These are phyloP conservation scores for Clavispora santaluciae DNA, from an alignment of 805 yeast species.

Conservation along the genomic window DNA sequence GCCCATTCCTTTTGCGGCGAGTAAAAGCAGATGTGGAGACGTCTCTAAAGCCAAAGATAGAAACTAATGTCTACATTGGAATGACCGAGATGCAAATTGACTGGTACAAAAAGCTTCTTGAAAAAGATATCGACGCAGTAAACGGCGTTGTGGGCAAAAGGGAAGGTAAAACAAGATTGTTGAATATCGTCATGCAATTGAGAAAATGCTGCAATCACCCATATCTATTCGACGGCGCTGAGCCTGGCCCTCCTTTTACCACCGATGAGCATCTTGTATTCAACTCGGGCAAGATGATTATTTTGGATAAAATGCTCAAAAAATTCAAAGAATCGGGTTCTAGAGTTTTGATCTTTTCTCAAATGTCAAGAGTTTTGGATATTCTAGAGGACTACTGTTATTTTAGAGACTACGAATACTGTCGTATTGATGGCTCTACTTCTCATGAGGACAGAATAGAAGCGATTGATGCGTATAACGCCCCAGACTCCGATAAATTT, in stretches of 20 bases:
- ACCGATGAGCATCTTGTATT: conserved; percentile 91
- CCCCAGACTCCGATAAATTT: conserved; percentile 76
- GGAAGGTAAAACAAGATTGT: conserved; percentile 84
- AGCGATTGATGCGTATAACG: conserved; percentile 89
- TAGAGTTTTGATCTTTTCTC: conserved; percentile 86
- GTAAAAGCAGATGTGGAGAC: conserved; percentile 92
- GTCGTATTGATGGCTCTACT: conserved; percentile 92
- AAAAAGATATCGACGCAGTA: conserved; percentile 93
- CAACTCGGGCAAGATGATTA: conserved; percentile 88
- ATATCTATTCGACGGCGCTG: conserved; percentile 96
- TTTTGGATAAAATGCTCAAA: conserved; percentile 75
- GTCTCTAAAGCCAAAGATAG: conserved; percentile 84
- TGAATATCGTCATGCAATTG: conserved; percentile 94
- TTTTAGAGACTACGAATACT: conserved; percentile 77
- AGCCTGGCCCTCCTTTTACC: conserved; percentile 96
- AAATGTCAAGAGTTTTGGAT: conserved; percentile 87
- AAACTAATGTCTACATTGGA: conserved; percentile 83
- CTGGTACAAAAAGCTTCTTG: conserved; percentile 86
- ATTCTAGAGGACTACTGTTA: conserved; percentile 89
- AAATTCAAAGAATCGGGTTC: conserved; percentile 74
- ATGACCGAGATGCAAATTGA: conserved; percentile 93
- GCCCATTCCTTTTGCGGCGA: conserved; percentile 85
- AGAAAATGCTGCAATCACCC: conserved; percentile 98
- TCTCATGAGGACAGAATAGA: conserved; percentile 88
- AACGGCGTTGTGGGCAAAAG: conserved; percentile 94